Conservation (phyloP, 192 early-diverging fungal species). For the Allomyces macrogynus region DNA sequence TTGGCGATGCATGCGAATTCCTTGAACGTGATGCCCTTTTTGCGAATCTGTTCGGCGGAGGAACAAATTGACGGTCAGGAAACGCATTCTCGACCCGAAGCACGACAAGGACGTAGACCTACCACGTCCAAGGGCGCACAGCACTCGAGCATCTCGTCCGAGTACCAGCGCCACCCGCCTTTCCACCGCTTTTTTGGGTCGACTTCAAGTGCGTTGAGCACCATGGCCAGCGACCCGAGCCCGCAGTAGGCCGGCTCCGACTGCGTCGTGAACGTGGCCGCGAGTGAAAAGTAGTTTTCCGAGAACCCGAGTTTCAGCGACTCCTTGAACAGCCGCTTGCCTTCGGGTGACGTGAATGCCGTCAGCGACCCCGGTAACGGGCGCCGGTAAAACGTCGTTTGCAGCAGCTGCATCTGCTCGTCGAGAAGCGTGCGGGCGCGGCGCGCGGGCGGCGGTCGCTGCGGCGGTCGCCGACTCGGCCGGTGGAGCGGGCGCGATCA, state of each 20-base stretch:
- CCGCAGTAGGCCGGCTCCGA: constrained; percentile 72
- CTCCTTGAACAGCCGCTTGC: constrained; percentile 59
- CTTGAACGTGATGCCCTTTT: constrained; percentile 70
- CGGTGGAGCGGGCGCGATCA: not conserved
- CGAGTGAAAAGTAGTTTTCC: constrained; percentile 72
- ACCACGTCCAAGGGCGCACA: constrained; percentile 20
- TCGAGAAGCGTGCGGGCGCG: not conserved
- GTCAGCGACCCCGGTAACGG: constrained; percentile 39
- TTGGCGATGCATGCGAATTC: constrained; percentile 79
- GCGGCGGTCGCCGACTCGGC: not conserved
- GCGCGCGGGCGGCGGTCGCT: not conserved
- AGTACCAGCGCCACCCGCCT: constrained; percentile 82
- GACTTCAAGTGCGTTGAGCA: constrained; percentile 79
- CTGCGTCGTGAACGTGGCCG: constrained; percentile 83
- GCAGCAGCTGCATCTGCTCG: not conserved
- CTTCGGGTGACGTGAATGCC: constrained; percentile 62
- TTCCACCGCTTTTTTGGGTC: constrained; percentile 77
- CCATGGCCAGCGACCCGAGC: constrained; percentile 75
- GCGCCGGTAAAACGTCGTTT: constrained; percentile 38
- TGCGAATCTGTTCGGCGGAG: constrained; percentile 37
- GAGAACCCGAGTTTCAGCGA: constrained; percentile 52
- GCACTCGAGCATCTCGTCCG: constrained; percentile 51
- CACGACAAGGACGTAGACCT: not conserved
- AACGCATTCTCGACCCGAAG: too few species aligned
- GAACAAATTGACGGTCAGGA: too few species aligned